phyloP scores from a whole-genome alignment of 1,284 basidiomycete genomes.

The Cutaneotrichosporon sp. region DNA sequence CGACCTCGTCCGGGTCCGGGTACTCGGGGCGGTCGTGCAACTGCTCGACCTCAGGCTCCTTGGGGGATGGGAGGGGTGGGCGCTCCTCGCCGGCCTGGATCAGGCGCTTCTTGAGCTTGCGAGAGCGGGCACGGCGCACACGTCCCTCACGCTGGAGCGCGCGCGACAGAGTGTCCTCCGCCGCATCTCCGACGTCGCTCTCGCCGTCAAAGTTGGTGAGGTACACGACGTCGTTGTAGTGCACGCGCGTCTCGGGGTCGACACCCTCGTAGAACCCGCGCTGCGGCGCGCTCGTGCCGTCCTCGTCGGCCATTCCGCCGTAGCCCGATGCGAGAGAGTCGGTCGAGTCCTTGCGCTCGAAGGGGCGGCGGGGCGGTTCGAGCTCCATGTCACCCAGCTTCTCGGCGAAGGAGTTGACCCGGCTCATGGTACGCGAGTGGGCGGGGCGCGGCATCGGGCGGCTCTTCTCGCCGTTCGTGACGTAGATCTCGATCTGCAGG shows the following conservation, averaged over 20 bases:
- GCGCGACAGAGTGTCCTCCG: conserved; percentile 64
- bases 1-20: neutral
- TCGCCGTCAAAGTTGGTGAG: conserved; percentile 82
- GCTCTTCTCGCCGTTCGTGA: conserved; percentile 59
- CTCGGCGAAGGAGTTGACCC: neutral
- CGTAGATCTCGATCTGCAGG: conserved; percentile 76
- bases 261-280: conserved; percentile 12
- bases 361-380: neutral
- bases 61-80: neutral
- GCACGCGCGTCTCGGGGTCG: conserved; percentile 16
- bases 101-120: conserved; percentile 27
- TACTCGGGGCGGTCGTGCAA: neutral
- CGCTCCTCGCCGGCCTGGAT: neutral
- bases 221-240: conserved; percentile 55
- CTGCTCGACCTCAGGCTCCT: neutral
- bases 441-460: neutral
- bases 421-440: neutral
- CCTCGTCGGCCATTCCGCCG: neutral
- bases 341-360: neutral
- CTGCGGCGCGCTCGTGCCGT: neutral
- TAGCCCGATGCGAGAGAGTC: conserved; percentile 18
- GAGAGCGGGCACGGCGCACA: conserved; percentile 61
- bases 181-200: conserved; percentile 68
- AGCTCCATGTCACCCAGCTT: conserved; percentile 5
- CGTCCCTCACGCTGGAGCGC: conserved; percentile 68